phyloP scores from a whole-genome alignment of 2,329 filamentous ascomycete species.

The Beauveria pseudobassiana region DNA sequence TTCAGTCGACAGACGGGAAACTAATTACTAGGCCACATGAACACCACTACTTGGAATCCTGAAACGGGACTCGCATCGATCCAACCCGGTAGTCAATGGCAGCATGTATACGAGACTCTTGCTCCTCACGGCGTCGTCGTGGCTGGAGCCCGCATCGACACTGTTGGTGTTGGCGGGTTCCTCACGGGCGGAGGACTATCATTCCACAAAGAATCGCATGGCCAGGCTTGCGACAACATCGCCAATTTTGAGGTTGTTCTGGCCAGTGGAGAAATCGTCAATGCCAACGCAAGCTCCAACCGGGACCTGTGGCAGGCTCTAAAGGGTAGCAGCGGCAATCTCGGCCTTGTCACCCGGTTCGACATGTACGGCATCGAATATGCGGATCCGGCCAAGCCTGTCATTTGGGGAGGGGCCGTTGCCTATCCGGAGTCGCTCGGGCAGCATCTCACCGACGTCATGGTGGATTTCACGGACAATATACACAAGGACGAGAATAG shows the following conservation, averaged over 20 bases:
- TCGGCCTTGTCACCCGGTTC: too few relatives aligned
- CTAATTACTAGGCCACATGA: conserved; percentile 17
- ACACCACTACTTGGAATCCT: conserved; percentile 22
- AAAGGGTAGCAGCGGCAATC: too few relatives aligned
- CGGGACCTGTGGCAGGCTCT: too few relatives aligned
- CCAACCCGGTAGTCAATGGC: conserved; percentile 30
- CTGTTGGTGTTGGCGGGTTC: conserved; percentile 29
- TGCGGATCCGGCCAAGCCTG: conserved; percentile 10
- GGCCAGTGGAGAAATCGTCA: conserved; percentile 17
- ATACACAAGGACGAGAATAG: conserved; percentile 25
- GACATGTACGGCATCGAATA: too few relatives aligned
- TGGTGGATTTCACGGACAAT: conserved; percentile 25
- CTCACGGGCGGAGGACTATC: conserved; percentile 29
- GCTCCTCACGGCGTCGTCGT: conserved; percentile 25
- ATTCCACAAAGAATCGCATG: conserved; percentile 26
- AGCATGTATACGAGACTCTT: conserved; percentile 29
- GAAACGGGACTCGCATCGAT: conserved; percentile 24
- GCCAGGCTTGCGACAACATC: conserved; percentile 35
- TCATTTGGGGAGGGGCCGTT: conserved; percentile 21
- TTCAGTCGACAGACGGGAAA: too few relatives aligned
- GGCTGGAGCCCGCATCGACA: conserved; percentile 28
- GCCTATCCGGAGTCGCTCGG: background rate
- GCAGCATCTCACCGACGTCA: conserved; percentile 21
- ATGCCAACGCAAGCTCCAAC: too few relatives aligned
- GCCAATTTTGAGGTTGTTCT: conserved; percentile 37